These are phyloP conservation scores for Ambrosia artemisiifolia DNA, from an alignment of 129 eudicot species.

Conservation along the genomic window DNA sequence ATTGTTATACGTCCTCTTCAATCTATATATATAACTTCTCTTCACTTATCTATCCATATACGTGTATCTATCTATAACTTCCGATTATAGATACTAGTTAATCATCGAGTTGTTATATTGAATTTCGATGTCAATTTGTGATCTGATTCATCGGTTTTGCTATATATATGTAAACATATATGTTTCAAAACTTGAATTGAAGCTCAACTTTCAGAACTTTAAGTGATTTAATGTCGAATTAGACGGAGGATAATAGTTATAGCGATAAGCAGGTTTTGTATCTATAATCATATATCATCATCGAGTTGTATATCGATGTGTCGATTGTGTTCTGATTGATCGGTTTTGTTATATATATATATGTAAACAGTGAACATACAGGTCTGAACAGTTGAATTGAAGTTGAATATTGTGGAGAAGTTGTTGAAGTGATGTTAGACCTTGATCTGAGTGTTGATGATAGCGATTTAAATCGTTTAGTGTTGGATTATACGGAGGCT, in stretches of 20 bases:
- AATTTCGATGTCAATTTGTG: neutral
- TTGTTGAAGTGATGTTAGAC: conserved; percentile 38
- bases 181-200: no score
- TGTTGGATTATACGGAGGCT: conserved; percentile 21
- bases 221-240: neutral
- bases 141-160: conserved; percentile 9
- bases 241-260: conserved; percentile 20
- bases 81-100: no score
- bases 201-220: no score
- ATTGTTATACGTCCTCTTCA: neutral
- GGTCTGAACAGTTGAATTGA: conserved; percentile 6
- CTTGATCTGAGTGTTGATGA: conserved; percentile 13
- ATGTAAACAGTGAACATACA: neutral
- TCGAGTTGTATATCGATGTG: neutral
- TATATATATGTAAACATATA: no score
- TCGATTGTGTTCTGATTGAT: conserved; percentile 12
- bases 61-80: no score
- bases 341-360: neutral
- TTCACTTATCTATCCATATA: neutral
- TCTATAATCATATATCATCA: no score
- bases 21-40: neutral
- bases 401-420: conserved; percentile 9
- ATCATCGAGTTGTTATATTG: neutral
- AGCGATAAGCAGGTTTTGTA: neutral
- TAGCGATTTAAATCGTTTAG: conserved; percentile 28